Evolutionary conservation across 441 rosid species (phyloP).

Genomic region (Lagerstroemia fauriei): DNA sequence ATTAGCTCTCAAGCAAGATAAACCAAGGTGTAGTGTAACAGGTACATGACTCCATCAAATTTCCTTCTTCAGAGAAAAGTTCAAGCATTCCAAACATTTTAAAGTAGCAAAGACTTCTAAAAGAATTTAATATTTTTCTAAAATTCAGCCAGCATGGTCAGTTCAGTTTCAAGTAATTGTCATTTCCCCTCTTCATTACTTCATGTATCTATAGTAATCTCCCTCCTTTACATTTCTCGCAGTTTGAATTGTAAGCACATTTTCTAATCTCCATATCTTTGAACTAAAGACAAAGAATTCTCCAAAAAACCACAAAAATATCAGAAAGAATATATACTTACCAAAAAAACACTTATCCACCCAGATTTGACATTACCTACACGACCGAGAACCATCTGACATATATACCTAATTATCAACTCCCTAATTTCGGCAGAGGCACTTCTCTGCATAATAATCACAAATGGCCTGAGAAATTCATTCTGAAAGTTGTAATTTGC

Average conservation of each 20-base stretch:
- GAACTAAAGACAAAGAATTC: background rate
- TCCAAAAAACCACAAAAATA: background rate
- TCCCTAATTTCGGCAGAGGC: constrained; percentile 83
- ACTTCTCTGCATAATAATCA: constrained; percentile 94
- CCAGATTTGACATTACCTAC: constrained; percentile 95
- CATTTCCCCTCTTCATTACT: background rate
- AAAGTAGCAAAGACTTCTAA: no score
- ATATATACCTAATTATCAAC: constrained; percentile 90
- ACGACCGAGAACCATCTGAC: constrained; percentile 97
- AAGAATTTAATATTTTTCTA: no score
- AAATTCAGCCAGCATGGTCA: background rate
- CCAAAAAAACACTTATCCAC: constrained; percentile 98
- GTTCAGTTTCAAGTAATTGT: background rate
- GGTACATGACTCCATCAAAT: background rate
- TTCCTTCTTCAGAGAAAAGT: no score
- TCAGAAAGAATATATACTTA: constrained; percentile 37
- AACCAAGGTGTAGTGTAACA: background rate
- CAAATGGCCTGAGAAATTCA: constrained; percentile 94
- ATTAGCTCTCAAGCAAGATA: background rate
- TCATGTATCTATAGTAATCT: background rate
- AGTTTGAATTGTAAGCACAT: no score
- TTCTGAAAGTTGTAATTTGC: constrained; percentile 98
- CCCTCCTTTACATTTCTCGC: no score
- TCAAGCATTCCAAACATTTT: background rate
- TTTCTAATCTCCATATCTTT: background rate